These are phyloP conservation scores for Paraconiothyrium sp. DNA, from an alignment of 2,329 filamentous ascomycete species.

Conservation along the genomic window DNA sequence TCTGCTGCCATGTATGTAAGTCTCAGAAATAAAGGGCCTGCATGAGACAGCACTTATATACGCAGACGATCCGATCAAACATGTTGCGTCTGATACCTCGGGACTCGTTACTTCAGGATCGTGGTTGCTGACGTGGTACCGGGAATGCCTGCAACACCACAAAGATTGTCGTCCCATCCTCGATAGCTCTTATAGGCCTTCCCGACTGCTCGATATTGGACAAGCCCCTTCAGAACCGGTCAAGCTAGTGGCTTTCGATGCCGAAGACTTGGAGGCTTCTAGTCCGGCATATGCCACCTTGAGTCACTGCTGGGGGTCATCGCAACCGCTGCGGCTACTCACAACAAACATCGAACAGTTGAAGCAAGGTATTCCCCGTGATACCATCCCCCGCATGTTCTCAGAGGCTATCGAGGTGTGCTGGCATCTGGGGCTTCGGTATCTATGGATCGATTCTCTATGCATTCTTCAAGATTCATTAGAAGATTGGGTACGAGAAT, in stretches of 20 bases:
- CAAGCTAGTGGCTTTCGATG: neutral
- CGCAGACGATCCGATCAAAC: neutral
- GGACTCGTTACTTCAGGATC: neutral
- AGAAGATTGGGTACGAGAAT: slow-evolving; percentile 14
- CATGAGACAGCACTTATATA: neutral
- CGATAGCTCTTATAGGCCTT: slow-evolving; percentile 5
- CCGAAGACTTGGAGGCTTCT: neutral
- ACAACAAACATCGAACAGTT: neutral
- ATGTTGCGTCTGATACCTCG: neutral
- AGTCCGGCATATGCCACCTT: slow-evolving; percentile 3
- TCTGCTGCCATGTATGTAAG: neutral
- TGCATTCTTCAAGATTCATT: slow-evolving; percentile 19
- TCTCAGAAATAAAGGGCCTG: neutral
- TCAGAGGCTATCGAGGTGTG: slow-evolving; percentile 13
- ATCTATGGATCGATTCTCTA: slow-evolving; percentile 21
- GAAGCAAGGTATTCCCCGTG: slow-evolving; percentile 7
- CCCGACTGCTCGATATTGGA: slow-evolving; percentile 6
- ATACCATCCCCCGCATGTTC: slow-evolving; percentile 15
- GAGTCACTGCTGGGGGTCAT: slow-evolving; percentile 17
- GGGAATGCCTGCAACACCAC: slow-evolving; percentile 10
- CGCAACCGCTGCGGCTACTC: slow-evolving; percentile 13
- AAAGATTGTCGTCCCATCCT: slow-evolving; percentile 11
- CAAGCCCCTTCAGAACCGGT: neutral
- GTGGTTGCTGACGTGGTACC: slow-evolving; percentile 8
- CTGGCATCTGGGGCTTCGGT: slow-evolving; percentile 8